Evolutionary conservation across 345 rosid species (phyloP).

Genomic region (Arabidopsis suecica): DNA sequence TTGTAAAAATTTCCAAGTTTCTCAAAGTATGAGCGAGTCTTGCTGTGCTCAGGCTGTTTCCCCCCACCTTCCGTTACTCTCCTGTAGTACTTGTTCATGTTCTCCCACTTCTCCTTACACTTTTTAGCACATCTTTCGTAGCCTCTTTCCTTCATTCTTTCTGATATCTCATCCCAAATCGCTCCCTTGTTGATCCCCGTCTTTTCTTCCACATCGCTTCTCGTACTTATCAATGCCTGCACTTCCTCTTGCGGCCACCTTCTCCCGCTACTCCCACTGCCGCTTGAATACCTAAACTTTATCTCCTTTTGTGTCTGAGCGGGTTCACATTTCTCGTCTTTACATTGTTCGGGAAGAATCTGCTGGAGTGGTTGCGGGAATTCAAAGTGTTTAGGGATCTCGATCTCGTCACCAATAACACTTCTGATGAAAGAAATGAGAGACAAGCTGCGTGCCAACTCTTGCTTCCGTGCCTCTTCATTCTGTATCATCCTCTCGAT

Average conservation of each 20-base stretch:
- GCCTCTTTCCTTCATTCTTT: conserved; percentile 60
- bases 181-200: conserved; percentile 49
- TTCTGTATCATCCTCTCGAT: conserved; percentile 64
- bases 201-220: conserved; percentile 57
- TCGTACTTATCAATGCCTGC: conserved; percentile 63
- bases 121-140: conserved; percentile 64
- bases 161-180: conserved; percentile 76
- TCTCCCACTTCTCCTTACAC: conserved; percentile 91
- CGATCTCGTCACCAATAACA: conserved; percentile 54
- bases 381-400: conserved; percentile 35
- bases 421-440: conserved; percentile 70
- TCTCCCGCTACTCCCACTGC: conserved; percentile 33
- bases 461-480: conserved; percentile 61
- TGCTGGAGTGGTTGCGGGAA: conserved; percentile 27
- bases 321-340: conserved; percentile 25
- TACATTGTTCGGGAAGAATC: conserved; percentile 37
- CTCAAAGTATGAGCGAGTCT: conserved; percentile 58
- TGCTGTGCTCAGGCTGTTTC: conserved; percentile 54
- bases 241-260: conserved; percentile 86
- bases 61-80: conserved; percentile 52
- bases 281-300: conserved; percentile 34
- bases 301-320: conserved; percentile 34
- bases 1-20: conserved; percentile 56
- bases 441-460: conserved; percentile 57
- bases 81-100: conserved; percentile 74